These are phyloP conservation scores for Cutaneotrichosporon arboriforme DNA, from an alignment of 1,284 basidiomycete genomes.

Conservation along the genomic window DNA sequence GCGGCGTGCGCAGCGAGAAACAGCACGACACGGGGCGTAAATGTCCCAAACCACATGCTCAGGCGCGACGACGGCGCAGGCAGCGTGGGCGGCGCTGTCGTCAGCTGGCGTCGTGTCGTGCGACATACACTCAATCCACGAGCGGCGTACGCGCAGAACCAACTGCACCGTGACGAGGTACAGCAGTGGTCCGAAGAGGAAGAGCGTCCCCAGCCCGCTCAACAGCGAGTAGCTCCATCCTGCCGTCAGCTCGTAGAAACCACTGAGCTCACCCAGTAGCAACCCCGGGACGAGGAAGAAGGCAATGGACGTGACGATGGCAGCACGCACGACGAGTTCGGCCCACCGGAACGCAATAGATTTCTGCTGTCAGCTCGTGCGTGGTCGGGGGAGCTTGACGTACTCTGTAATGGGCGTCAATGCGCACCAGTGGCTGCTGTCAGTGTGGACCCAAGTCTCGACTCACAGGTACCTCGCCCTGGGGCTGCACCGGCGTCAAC, in stretches of 20 bases:
- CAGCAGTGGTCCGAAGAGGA: constrained; percentile 45
- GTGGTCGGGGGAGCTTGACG: not conserved
- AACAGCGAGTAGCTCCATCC: constrained; percentile 10
- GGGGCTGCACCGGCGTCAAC: too few relatives aligned
- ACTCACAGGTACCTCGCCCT: not conserved
- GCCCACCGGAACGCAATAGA: constrained; percentile 31
- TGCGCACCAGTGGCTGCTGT: constrained; percentile 19
- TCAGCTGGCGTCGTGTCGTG: not conserved
- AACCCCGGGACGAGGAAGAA: not conserved
- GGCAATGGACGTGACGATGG: constrained; percentile 6
- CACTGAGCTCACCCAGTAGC: not conserved
- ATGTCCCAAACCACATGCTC: constrained; percentile 17
- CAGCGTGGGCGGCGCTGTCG: constrained; percentile 15
- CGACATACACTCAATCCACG: constrained; percentile 31
- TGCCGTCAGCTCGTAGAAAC: constrained; percentile 4
- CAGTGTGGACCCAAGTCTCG: not conserved
- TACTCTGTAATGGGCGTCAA: constrained; percentile 31
- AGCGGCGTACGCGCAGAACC: constrained; percentile 33
- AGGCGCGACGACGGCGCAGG: constrained; percentile 9
- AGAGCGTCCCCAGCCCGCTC: constrained; percentile 7
- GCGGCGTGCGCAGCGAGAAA: constrained; percentile 23
- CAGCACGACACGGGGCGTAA: constrained; percentile 17
- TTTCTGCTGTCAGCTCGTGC: constrained; percentile 24
- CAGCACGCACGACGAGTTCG: constrained; percentile 13
- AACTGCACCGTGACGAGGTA: constrained; percentile 57